phyloP scores from a whole-genome alignment of 2,329 filamentous ascomycete species.

The Chaetomiaceae sp. region DNA sequence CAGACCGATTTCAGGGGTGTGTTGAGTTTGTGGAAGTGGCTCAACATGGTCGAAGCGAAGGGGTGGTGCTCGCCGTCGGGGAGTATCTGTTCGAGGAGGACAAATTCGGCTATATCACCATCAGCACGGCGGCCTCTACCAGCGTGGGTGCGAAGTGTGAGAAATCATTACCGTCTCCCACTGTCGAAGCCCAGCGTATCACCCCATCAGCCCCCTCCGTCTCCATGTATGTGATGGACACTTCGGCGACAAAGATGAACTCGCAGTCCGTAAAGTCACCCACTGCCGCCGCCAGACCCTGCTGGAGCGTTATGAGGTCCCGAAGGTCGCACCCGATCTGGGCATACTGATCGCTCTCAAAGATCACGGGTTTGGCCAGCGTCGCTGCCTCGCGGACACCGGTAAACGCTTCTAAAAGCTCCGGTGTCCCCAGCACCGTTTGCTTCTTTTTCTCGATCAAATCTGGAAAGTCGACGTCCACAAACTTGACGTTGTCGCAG shows the following conservation, averaged over 20 bases:
- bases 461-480: slow-evolving; percentile 82
- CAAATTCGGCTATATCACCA: slow-evolving; percentile 63
- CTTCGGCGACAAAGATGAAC: slow-evolving; percentile 80
- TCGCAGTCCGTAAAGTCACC: slow-evolving; percentile 48
- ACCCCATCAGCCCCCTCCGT: slow-evolving; percentile 64
- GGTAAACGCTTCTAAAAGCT: slow-evolving; percentile 49
- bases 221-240: slow-evolving; percentile 88
- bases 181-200: slow-evolving; percentile 67
- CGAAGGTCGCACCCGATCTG: slow-evolving; percentile 78
- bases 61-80: slow-evolving; percentile 73
- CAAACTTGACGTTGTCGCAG: slow-evolving; percentile 57
- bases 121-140: not conserved
- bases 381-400: slow-evolving; percentile 27
- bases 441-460: slow-evolving; percentile 68
- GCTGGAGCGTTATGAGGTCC: slow-evolving; percentile 55
- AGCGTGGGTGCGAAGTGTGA: not conserved
- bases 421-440: slow-evolving; percentile 57
- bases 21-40: slow-evolving; percentile 73
- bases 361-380: slow-evolving; percentile 36
- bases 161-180: slow-evolving; percentile 53
- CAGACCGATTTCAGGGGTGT: slow-evolving; percentile 71
- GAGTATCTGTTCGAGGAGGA: slow-evolving; percentile 78
- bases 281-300: slow-evolving; percentile 52
- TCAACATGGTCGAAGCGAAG: slow-evolving; percentile 80
- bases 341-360: slow-evolving; percentile 64